A percentile compares a stretch with the other conserved stretches of the same genome.
These are phyloP conservation scores for Leptomonas pyrrhocoris DNA, from an alignment of 208 protist species.

Conservation along the genomic window DNA sequence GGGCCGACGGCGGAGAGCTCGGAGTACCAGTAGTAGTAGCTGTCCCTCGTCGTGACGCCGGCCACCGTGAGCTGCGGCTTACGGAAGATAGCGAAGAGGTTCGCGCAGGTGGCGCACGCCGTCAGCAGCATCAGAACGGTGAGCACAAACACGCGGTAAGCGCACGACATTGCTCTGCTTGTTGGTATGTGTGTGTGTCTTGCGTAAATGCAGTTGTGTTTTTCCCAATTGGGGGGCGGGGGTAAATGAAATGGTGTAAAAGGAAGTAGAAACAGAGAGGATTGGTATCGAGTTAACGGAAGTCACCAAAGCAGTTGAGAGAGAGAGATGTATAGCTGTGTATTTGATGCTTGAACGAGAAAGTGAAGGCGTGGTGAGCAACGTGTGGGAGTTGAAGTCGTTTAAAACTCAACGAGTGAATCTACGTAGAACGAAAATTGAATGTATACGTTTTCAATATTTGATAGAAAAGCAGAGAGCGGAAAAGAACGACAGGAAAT, in stretches of 20 bases:
- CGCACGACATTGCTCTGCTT: constrained; percentile 8
- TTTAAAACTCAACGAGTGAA: no score
- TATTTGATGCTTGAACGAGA: no score
- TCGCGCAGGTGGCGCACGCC: constrained; percentile 17
- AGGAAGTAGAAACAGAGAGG: no score
- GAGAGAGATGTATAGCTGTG: no score
- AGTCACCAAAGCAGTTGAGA: no score
- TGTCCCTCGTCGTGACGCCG: constrained; percentile 3
- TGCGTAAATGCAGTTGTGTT: background rate
- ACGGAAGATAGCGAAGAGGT: constrained; percentile 17
- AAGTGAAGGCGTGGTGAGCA: no score
- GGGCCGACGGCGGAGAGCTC: background rate
- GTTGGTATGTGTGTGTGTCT: background rate
- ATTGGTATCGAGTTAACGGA: no score
- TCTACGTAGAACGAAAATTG: no score
- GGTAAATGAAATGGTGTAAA: background rate
- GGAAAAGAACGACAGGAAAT: constrained; percentile 15
- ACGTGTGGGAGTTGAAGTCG: no score
- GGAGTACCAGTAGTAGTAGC: constrained; percentile 16
- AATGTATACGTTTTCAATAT: no score
- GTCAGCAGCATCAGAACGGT: constrained; percentile 22
- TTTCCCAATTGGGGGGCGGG: background rate
- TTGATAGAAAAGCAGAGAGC: constrained; percentile 19
- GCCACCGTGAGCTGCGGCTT: background rate
- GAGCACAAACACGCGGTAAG: constrained; percentile 16